Evolutionary conservation across 2,329 filamentous ascomycete species (phyloP).

Genomic region (Diplodia mutila): DNA sequence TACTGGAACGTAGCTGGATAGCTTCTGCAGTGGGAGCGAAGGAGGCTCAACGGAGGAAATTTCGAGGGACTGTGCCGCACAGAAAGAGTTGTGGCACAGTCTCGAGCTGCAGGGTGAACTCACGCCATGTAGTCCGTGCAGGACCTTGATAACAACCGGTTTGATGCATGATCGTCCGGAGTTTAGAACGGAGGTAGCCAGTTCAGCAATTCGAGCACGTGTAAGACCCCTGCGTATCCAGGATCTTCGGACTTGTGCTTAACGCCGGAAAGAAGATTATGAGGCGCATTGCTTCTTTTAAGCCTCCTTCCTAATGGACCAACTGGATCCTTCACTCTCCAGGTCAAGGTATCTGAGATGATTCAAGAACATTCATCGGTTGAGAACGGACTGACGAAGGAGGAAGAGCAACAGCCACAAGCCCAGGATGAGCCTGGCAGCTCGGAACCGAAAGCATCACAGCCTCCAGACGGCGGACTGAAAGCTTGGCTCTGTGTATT

Average conservation of each 20-base stretch:
- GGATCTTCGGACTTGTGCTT: not conserved
- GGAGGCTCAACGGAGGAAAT: not conserved
- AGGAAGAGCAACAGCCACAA: not conserved
- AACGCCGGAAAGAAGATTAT: not conserved
- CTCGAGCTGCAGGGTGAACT: not conserved
- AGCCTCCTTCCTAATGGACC: not conserved
- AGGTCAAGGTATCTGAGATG: not conserved
- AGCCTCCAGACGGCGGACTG: not conserved
- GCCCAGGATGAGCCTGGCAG: not conserved
- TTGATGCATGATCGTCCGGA: not conserved
- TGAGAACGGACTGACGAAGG: not conserved
- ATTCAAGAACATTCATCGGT: not conserved
- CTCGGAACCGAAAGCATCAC: not conserved
- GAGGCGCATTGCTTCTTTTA: not conserved
- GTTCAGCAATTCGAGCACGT: not conserved
- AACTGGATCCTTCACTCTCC: not conserved
- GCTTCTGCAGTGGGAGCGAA: not conserved
- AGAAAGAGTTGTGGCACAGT: no score
- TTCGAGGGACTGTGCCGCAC: not conserved
- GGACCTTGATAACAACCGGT: not conserved
- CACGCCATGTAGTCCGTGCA: not conserved
- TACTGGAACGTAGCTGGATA: no score
- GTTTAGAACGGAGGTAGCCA: not conserved
- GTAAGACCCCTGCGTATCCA: not conserved
- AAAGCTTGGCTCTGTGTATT: slow-evolving; percentile 46